These are phyloP conservation scores for Vitis amurensis DNA, from an alignment of 164 flowering plant species.

Conservation along the genomic window DNA sequence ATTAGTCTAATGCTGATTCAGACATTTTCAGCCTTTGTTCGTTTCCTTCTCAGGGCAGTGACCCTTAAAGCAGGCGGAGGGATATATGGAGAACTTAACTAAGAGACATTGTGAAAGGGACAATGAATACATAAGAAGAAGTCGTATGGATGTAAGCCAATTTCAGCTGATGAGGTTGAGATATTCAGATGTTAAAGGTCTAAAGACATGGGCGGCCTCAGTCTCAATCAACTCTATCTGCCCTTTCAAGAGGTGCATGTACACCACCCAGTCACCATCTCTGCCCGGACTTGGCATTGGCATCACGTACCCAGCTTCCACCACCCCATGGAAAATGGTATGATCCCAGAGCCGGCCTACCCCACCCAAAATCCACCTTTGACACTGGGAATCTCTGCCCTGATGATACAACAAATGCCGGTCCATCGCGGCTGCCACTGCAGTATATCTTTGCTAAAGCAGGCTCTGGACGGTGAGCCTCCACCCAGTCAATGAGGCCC, in stretches of 20 bases:
- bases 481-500: conserved; percentile 62
- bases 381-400: conserved; percentile 45
- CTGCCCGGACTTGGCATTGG: conserved; percentile 49
- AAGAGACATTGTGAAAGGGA: too few species aligned
- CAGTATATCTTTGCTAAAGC: conserved; percentile 36
- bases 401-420: conserved; percentile 60
- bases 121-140: too few species aligned
- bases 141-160: too few species aligned
- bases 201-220: conserved; percentile 31
- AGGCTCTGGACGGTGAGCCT: conserved; percentile 49
- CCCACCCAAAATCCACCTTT: conserved; percentile 67
- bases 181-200: conserved; percentile 32
- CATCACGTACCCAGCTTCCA: conserved; percentile 55
- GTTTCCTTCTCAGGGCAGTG: too few species aligned
- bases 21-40: too few species aligned
- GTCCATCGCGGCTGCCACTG: conserved; percentile 32
- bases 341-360: conserved; percentile 45
- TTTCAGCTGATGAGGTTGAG: background rate
- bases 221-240: conserved; percentile 44
- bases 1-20: too few species aligned
- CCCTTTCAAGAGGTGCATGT: conserved; percentile 36
- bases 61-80: too few species aligned
- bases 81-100: too few species aligned
- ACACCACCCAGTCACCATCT: conserved; percentile 66
- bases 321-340: conserved; percentile 62